A percentile compares a stretch with the other conserved stretches of the same genome.
These are phyloP conservation scores for Pseudovirgaria hyperparasitica DNA, from an alignment of 2,329 filamentous ascomycete genomes.

Conservation along the genomic window DNA sequence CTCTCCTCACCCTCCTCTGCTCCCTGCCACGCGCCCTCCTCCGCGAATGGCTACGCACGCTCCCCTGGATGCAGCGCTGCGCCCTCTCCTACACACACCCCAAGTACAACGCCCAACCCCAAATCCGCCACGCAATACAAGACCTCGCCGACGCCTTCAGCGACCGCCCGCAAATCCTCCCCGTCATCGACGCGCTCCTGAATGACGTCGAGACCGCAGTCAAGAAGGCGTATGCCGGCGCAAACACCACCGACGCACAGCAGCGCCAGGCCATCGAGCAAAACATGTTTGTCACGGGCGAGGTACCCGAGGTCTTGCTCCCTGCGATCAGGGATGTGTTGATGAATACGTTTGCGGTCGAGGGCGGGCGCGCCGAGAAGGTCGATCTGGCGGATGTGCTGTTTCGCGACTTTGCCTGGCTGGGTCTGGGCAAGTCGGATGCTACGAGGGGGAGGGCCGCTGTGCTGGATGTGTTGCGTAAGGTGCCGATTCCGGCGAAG, in stretches of 20 bases:
- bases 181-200: constrained; percentile 33
- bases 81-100: constrained; percentile 53
- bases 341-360: constrained; percentile 19
- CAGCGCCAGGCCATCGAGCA: constrained; percentile 38
- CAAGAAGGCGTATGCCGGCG: constrained; percentile 40
- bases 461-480: constrained; percentile 45
- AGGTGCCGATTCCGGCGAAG: constrained; percentile 25
- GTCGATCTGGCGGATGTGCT: constrained; percentile 57
- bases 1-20: constrained; percentile 50
- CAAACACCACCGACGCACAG: constrained; percentile 30
- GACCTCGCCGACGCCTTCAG: constrained; percentile 11
- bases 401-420: constrained; percentile 57
- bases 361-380: constrained; percentile 27
- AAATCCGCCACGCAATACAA: constrained; percentile 13
- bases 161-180: constrained; percentile 38
- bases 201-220: constrained; percentile 55
- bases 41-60: too few species aligned
- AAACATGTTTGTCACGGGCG: constrained; percentile 38
- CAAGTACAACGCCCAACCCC: too few species aligned
- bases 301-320: constrained; percentile 38
- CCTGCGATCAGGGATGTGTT: constrained; percentile 36
- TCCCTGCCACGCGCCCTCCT: too few species aligned
- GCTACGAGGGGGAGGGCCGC: constrained; percentile 47
- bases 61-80: constrained; percentile 59
- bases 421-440: constrained; percentile 51